Conservation (phyloP, 1,284 basidiomycete genomes). For the Ustilago shanxiensis region DNA sequence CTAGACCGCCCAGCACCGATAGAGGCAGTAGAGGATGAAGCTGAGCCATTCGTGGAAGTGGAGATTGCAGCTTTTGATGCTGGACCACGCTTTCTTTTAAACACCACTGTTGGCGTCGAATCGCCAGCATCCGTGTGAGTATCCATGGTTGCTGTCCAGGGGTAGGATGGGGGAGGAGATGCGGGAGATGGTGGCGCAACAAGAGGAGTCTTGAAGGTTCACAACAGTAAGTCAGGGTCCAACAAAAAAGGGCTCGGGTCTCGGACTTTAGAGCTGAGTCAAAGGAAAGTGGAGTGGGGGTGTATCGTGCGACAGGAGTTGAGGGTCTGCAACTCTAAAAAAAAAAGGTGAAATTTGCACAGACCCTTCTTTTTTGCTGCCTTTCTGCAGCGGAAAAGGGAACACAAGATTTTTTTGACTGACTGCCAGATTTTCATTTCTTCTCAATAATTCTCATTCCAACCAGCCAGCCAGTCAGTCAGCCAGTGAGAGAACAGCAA, state of each 20-base stretch:
- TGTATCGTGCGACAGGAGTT: slow-evolving; percentile 30
- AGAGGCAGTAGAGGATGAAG: slow-evolving; percentile 5
- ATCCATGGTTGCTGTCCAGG: slow-evolving; percentile 4
- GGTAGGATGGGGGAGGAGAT: neutral
- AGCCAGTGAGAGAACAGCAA: neutral
- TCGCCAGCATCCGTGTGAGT: neutral
- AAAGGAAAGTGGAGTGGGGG: slow-evolving; percentile 6
- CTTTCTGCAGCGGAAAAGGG: slow-evolving; percentile 1
- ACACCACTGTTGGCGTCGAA: slow-evolving; percentile 20
- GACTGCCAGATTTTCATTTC: slow-evolving; percentile 22
- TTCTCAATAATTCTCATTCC: neutral
- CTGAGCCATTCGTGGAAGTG: neutral
- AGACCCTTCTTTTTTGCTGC: slow-evolving; percentile 19
- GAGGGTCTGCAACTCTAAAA: neutral
- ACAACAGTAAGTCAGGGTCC: slow-evolving; percentile 5
- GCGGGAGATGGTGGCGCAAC: slow-evolving; percentile 2
- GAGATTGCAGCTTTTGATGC: slow-evolving; percentile 16
- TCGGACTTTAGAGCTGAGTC: slow-evolving; percentile 32
- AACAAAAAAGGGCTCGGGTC: slow-evolving; percentile 19
- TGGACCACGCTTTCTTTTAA: slow-evolving; percentile 45
- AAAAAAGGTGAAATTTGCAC: slow-evolving; percentile 5
- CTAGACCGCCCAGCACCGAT: slow-evolving; percentile 26
- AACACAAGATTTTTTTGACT: slow-evolving; percentile 8
- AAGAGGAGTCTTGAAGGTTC: neutral
- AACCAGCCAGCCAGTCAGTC: too few relatives aligned